phyloP scores from a whole-genome alignment of 495 filamentous ascomycete species.

The Xylaria sp. region DNA sequence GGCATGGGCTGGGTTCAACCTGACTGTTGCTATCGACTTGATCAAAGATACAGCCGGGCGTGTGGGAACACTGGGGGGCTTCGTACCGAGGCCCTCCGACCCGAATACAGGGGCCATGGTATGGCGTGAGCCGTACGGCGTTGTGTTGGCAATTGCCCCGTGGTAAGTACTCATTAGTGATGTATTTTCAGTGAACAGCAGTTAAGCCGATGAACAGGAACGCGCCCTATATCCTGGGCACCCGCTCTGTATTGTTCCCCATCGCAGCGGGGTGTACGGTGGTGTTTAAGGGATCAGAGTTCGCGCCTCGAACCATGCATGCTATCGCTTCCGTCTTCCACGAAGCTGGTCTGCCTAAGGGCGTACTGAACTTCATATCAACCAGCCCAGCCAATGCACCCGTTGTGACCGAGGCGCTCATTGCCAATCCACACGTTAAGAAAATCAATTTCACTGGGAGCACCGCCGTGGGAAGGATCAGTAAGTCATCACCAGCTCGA shows the following conservation, averaged over 20 bases:
- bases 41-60: constrained; percentile 75
- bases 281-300: constrained; percentile 79
- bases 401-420: constrained; percentile 62
- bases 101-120: constrained; percentile 71
- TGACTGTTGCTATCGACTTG: constrained; percentile 63
- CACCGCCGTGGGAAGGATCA: constrained; percentile 63
- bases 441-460: constrained; percentile 76
- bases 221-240: constrained; percentile 73
- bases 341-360: constrained; percentile 73
- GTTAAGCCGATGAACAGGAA: constrained; percentile 63
- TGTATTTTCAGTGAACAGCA: not conserved
- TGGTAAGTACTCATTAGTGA: constrained; percentile 66
- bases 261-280: constrained; percentile 82
- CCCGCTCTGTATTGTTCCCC: constrained; percentile 73
- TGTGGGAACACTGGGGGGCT: constrained; percentile 65
- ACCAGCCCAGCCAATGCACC: constrained; percentile 60
- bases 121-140: constrained; percentile 82
- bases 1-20: constrained; percentile 67
- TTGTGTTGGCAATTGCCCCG: constrained; percentile 81
- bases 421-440: constrained; percentile 60
- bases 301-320: constrained; percentile 77
- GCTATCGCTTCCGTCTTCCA: constrained; percentile 72
- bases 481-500: constrained; percentile 1
- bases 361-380: constrained; percentile 65
- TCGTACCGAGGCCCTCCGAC: constrained; percentile 62